A percentile compares a stretch with the other conserved stretches of the same genome.
phyloP scores from a whole-genome alignment of 2,329 filamentous ascomycete species.

The Tolypocladium inflatum region DNA sequence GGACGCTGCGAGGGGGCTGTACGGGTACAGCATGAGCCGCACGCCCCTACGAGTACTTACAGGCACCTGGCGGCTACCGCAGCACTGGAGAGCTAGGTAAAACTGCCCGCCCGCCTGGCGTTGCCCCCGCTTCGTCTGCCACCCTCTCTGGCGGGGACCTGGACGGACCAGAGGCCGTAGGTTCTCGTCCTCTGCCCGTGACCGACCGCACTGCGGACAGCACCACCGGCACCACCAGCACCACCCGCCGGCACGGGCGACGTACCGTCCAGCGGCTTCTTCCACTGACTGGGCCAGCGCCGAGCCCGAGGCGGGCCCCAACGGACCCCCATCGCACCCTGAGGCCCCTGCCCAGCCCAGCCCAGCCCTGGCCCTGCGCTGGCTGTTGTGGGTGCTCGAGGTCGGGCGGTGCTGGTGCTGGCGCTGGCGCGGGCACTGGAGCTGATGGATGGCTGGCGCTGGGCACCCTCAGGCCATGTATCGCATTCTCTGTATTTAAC shows the following conservation, averaged over 20 bases:
- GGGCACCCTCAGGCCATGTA: not conserved
- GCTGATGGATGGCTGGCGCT: not conserved
- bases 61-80: not conserved
- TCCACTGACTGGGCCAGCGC: too few species aligned
- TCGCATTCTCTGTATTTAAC: slow-evolving; percentile 4
- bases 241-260: too few species aligned
- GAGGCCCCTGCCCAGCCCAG: not conserved
- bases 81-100: not conserved
- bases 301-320: not conserved
- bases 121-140: not conserved
- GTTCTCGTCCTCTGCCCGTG: too few species aligned
- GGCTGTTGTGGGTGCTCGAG: not conserved
- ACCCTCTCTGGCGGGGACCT: not conserved
- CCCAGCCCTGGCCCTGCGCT: not conserved
- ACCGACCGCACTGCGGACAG: not conserved
- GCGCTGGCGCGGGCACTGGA: not conserved
- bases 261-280: too few species aligned
- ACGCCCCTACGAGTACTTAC: not conserved
- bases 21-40: not conserved
- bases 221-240: not conserved
- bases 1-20: not conserved
- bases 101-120: not conserved
- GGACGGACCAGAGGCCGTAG: not conserved
- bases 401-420: not conserved
- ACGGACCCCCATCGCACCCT: not conserved